Base-by-base conservation (phyloP, 2,329 filamentous ascomycete genomes). In the Cordyceps pruinosa region DNA sequence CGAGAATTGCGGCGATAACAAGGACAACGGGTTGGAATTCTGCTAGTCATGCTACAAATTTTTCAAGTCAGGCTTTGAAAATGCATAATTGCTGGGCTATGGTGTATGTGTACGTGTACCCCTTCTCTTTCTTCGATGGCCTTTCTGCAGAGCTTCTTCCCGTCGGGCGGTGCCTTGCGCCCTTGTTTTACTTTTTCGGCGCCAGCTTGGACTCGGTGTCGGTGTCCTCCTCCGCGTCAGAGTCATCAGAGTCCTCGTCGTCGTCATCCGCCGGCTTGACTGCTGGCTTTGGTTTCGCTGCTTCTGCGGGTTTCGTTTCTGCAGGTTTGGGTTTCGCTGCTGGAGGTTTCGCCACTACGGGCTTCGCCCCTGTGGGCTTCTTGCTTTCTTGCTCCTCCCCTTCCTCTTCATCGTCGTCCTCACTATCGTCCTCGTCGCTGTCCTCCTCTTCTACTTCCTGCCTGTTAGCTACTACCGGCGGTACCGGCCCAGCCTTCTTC, bases 191-290 rank as follows among this genome's bases (percentile, higher is more conserved):
- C 63, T 12, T 66, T 62, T 1, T 66, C 62, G 0, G 66, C 63
- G 66, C 21, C 1, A 67, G 64, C 6, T 65, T 62, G 2, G n/a
- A n/a, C n/a, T 64, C 61, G 21, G 37, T 21, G 1, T 42, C 62
- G 23, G 34, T 48, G 12, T 68, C 65, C 2, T 68, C 64, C 1
- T 68, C 66, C 0, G 67, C 63, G 0, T 67, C 66, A 1, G 68
- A 63, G 0, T 66, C 63, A 0, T 67, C 66, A 1, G 68, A 63
- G 0, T 66, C 63, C 0, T 66, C 65, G 0, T 69, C 64, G 0
- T 66, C 64, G 0, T 69, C 64, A 1, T 66, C 64, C 1, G 10
- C 21, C 13, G 13, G 34, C 60, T 62, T 67, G 5, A 70, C 64
- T 39, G 68, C 66, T 13, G 35, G 8, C 10, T 19, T 35, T 21